A percentile compares a stretch with the other conserved stretches of the same genome.
Conservation (phyloP, 495 filamentous ascomycete genomes). For the Collariella sp. region DNA sequence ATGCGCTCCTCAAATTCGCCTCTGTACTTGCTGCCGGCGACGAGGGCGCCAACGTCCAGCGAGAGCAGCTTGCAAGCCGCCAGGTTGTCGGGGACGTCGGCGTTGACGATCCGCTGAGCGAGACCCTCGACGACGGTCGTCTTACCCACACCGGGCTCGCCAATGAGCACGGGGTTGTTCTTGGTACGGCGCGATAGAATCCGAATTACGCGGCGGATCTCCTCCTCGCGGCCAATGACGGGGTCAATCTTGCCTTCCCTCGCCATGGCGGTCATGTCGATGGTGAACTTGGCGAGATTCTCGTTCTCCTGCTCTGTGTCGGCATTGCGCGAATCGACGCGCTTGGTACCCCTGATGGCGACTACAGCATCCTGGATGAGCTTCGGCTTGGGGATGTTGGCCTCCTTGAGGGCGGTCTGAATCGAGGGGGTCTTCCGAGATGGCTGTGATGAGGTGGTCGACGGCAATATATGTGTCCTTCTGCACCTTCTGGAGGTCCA, state of each 20-base stretch:
- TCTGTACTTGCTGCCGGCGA: conserved; percentile 94
- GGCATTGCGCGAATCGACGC: conserved; percentile 91
- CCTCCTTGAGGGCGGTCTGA: conserved; percentile 64
- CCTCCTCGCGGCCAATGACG: conserved; percentile 94
- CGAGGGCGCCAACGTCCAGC: conserved; percentile 86
- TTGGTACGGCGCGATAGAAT: conserved; percentile 92
- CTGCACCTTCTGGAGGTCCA: conserved; percentile 89
- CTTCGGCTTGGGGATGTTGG: conserved; percentile 86
- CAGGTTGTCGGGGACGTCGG: conserved; percentile 92
- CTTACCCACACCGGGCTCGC: conserved; percentile 97
- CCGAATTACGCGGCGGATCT: conserved; percentile 87
- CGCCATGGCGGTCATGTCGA: conserved; percentile 92
- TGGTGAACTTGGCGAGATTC: conserved; percentile 93
- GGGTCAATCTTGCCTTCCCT: conserved; percentile 96
- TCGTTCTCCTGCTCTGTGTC: conserved; percentile 86
- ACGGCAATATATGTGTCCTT: conserved; percentile 92
- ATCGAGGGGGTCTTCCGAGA: conserved; percentile 72
- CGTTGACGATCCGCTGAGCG: conserved; percentile 90
- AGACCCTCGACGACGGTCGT: conserved; percentile 96
- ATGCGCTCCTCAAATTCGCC: conserved; percentile 98
- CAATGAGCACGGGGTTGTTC: conserved; percentile 92
- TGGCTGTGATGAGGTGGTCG: conserved; percentile 80
- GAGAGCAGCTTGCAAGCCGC: conserved; percentile 88
- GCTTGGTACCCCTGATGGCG: conserved; percentile 79
- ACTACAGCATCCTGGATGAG: conserved; percentile 79